Conservation (phyloP, 495 filamentous ascomycete species). For the Opeltia flavorubescens region DNA sequence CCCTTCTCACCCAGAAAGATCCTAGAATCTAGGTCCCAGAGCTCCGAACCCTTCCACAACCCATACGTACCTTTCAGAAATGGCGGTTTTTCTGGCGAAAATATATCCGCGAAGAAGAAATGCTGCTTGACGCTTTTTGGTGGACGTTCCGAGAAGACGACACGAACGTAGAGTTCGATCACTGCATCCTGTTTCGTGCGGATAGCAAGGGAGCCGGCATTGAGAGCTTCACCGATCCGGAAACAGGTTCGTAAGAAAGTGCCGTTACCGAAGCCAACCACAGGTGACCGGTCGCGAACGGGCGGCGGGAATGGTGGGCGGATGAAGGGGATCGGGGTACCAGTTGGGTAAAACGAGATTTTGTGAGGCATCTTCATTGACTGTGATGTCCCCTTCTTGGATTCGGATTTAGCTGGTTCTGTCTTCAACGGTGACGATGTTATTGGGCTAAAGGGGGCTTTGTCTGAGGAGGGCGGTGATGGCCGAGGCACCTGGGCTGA, state of each 20-base stretch:
- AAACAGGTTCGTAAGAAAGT: slow-evolving; percentile 14
- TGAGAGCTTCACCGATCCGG: slow-evolving; percentile 17
- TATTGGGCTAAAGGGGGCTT: not conserved
- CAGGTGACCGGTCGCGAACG: slow-evolving; percentile 11
- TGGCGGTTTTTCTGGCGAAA: slow-evolving; percentile 14
- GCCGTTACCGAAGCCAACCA: slow-evolving; percentile 9
- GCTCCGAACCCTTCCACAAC: slow-evolving; percentile 13
- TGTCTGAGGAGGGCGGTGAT: slow-evolving; percentile 1
- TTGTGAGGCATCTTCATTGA: slow-evolving; percentile 1
- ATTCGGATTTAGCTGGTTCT: not conserved
- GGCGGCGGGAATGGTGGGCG: slow-evolving; percentile 11
- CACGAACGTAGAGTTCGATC: slow-evolving; percentile 15
- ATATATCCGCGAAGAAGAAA: slow-evolving; percentile 17
- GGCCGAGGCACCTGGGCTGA: not conserved
- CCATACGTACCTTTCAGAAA: slow-evolving; percentile 13
- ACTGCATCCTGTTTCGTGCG: slow-evolving; percentile 7
- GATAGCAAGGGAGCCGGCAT: slow-evolving; percentile 11
- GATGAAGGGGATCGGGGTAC: slow-evolving; percentile 9
- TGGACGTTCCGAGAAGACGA: slow-evolving; percentile 8
- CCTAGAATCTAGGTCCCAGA: slow-evolving; percentile 15
- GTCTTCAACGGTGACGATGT: not conserved
- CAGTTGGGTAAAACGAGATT: slow-evolving; percentile 3
- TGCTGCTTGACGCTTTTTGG: slow-evolving; percentile 11
- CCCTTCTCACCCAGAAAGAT: slow-evolving; percentile 12
- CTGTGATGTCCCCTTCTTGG: not conserved